Base-by-base conservation (phyloP, 1,139 yeast species). In the Lodderomyces theae region DNA sequence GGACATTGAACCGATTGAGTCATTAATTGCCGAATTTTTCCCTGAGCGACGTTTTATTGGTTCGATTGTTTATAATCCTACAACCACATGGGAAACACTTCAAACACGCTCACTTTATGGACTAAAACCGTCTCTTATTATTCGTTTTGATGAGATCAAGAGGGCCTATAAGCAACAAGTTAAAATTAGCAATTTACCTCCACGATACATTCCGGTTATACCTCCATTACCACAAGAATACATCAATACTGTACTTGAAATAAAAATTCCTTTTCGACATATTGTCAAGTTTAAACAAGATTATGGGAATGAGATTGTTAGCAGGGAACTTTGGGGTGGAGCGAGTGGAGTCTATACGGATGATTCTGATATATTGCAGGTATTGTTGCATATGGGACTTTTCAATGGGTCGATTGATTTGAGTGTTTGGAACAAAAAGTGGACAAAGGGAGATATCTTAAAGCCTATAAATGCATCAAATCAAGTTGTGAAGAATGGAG, bases 291-390 rank as follows among this genome's bases (percentile, higher is more conserved):
- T 66, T 41, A 52, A 56, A 41, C 54, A 54, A n/a, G 69, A 12
- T 57, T 56, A 13, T 41, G 49, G 15, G 38, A 49, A 30, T 70
- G 76, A 45, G 66, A 94, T 39, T 74, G 77, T 42, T 54, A 17
- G 23, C 9, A 66, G 95, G 33, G 77, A 78, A 42, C 55, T 89
- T 1, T 92, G 97, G 97, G 98, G 98, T 2, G 87, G 96, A 0
- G 89, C 84, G 40, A 56, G 67, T 25, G 75, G 74, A 1, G 69
- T 92, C 2, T 92, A 90, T 60, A 86, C 97, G 1, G 97, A 92
- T 60, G 98, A 92, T 61, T 85, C 95, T 1, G 96, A 92, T 57
- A 66, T 90, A 3, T 73, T 92, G 33, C 72, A 86, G 2, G 85
- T 82, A 0, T 64, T 90, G 44, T 75, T 80, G 46, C 97, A 92